Conservation (phyloP, 306 rosid species). For the Amphicarpaea edgeworthii region DNA sequence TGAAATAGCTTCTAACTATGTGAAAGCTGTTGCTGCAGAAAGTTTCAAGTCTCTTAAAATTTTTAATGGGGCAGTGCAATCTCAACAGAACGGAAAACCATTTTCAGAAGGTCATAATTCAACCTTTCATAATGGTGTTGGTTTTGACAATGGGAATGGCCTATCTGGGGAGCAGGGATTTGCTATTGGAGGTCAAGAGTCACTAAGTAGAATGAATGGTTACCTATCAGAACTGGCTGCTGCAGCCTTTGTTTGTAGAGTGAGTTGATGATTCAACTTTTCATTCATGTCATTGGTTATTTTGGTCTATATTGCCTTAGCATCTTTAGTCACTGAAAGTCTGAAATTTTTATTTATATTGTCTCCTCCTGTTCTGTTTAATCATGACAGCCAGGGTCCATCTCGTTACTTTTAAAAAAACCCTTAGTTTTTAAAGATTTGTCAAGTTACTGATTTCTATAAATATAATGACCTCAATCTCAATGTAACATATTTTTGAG, state of each 20-base stretch:
- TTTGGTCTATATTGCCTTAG: not conserved
- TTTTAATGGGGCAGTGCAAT: conserved; percentile 37
- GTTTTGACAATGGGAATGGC: conserved; percentile 75
- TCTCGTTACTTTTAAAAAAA: not conserved
- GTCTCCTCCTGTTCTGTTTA: not conserved
- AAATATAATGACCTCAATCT: not conserved
- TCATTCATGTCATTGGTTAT: not conserved
- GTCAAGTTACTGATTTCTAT: not conserved
- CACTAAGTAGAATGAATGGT: conserved; percentile 68
- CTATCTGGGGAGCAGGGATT: conserved; percentile 75
- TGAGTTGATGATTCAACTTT: conserved; percentile 47
- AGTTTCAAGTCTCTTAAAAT: conserved; percentile 47
- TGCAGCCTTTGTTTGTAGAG: conserved; percentile 89
- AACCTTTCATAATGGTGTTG: conserved; percentile 73
- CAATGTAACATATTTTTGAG: not conserved
- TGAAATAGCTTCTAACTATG: conserved; percentile 82
- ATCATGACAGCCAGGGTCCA: not conserved
- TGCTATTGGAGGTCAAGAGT: conserved; percentile 77
- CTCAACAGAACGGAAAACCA: conserved; percentile 52
- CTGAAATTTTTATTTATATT: not conserved
- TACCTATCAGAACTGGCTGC: conserved; percentile 91
- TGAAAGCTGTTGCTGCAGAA: conserved; percentile 68
- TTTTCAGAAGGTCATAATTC: conserved; percentile 40
- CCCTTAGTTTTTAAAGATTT: not conserved
- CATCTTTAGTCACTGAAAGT: not conserved